A percentile compares a stretch with the other conserved stretches of the same genome.
Conservation (phyloP, 1,139 yeast species). For the Diutina neorugosa region DNA sequence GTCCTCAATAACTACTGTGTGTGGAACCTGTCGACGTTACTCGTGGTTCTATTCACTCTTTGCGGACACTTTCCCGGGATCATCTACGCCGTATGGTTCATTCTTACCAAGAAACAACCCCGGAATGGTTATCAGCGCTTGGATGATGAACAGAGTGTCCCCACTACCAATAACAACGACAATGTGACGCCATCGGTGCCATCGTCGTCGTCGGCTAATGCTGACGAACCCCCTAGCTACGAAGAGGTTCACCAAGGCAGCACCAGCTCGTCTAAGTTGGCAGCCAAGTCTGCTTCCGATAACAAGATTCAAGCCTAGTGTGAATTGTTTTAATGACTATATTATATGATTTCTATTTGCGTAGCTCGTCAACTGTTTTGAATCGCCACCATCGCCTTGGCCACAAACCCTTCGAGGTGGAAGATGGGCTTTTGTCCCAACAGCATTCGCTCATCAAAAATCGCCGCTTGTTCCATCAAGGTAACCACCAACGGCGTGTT, state of each 20-base stretch:
- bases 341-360: neutral
- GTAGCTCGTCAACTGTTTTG: conserved; percentile 1
- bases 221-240: neutral
- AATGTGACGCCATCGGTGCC: neutral
- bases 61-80: conserved; percentile 23
- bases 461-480: conserved; percentile 58
- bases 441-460: conserved; percentile 78
- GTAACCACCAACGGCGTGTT: conserved; percentile 27
- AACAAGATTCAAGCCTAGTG: neutral
- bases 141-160: conserved; percentile 1
- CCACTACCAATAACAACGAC: neutral
- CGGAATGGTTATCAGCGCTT: neutral
- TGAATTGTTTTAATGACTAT: neutral
- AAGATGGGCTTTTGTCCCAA: conserved; percentile 83
- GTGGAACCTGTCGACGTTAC: conserved; percentile 9
- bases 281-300: neutral
- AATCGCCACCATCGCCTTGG: conserved; percentile 62
- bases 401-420: conserved; percentile 90
- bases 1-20: conserved; percentile 8
- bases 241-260: neutral
- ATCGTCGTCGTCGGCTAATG: neutral
- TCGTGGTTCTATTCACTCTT: conserved; percentile 23
- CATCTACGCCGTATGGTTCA: conserved; percentile 21
- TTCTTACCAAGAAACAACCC: conserved; percentile 9
- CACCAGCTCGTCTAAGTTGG: neutral